phyloP scores from a whole-genome alignment of 257 asterid genomes.

The Haberlea rhodopensis region DNA sequence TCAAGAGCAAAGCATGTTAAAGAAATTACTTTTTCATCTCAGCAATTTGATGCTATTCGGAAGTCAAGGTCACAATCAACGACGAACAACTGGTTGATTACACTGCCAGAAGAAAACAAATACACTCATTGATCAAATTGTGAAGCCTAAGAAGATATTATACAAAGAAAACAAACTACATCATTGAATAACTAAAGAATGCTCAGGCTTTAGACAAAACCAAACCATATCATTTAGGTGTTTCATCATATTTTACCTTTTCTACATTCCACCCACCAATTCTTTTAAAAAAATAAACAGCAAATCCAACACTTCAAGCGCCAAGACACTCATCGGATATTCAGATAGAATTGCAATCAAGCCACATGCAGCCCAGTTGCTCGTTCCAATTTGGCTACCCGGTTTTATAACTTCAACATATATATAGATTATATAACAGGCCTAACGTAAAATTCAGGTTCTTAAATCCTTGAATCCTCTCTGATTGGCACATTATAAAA shows the following conservation, averaged over 20 bases:
- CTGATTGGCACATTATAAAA: not conserved
- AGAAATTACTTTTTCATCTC: slow-evolving; percentile 31
- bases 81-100: slow-evolving; percentile 16
- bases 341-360: slow-evolving; percentile 19
- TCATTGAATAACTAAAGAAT: not conserved
- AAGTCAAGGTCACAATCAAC: slow-evolving; percentile 25
- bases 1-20: slow-evolving; percentile 1
- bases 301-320: not conserved
- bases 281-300: slow-evolving; percentile 3
- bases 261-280: slow-evolving; percentile 5
- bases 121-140: not conserved
- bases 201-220: not conserved
- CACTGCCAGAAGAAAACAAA: slow-evolving; percentile 17
- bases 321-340: slow-evolving; percentile 19
- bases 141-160: not conserved
- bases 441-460: not conserved
- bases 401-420: not conserved
- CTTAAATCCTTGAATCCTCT: not conserved
- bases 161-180: not conserved
- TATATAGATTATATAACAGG: not conserved
- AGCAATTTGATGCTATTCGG: slow-evolving; percentile 19
- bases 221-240: not conserved
- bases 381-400: not conserved
- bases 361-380: not conserved
- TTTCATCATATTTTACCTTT: not conserved